Evolutionary conservation across 2,329 filamentous ascomycete genomes (phyloP).

Genomic region (Pseudocercospora fijiensis): DNA sequence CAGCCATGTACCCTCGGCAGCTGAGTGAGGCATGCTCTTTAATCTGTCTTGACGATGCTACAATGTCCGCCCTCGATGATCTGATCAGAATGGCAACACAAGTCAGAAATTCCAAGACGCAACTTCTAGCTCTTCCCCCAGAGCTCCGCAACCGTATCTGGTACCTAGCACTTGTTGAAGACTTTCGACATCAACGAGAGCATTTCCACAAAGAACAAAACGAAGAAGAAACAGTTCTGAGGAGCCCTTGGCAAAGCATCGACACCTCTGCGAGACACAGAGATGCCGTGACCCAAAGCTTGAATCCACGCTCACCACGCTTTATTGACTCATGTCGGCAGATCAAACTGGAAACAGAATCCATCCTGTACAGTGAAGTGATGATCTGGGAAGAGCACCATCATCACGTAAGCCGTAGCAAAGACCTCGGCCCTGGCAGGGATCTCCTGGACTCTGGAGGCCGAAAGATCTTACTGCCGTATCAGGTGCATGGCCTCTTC

Average conservation of each 20-base stretch:
- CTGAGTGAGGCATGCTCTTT: neutral
- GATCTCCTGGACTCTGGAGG: neutral
- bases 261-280: neutral
- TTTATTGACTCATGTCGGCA: neutral
- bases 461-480: neutral
- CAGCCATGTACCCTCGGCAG: neutral
- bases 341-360: constrained; percentile 3
- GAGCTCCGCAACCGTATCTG: constrained; percentile 7
- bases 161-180: constrained; percentile 1
- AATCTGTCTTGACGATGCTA: neutral
- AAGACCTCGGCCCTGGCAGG: neutral
- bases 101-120: constrained; percentile 4
- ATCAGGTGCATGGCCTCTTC: constrained; percentile 2
- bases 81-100: neutral
- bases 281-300: neutral
- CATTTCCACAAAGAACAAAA: neutral
- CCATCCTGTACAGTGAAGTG: neutral
- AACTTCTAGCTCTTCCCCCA: constrained; percentile 1
- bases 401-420: neutral
- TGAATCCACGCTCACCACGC: neutral
- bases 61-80: neutral
- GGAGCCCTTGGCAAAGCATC: neutral
- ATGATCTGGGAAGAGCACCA: constrained; percentile 7
- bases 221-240: neutral
- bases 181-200: neutral